phyloP scores from a whole-genome alignment of 2,329 filamentous ascomycete genomes.

The Beauveria pseudobassiana region DNA sequence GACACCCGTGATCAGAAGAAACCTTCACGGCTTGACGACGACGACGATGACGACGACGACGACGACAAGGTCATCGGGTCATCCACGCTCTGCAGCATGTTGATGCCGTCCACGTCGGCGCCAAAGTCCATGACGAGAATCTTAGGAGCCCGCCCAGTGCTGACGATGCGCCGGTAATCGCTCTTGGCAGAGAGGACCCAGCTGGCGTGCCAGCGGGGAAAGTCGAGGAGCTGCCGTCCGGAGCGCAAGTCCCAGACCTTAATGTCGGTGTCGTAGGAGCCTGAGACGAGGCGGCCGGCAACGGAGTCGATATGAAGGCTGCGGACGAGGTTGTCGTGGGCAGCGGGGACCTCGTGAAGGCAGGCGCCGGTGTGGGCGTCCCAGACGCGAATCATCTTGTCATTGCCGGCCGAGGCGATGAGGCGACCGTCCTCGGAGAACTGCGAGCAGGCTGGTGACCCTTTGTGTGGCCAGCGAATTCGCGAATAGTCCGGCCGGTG shows the following conservation, averaged over 20 bases:
- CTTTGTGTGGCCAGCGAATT: conserved; percentile 84
- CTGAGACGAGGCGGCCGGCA: conserved; percentile 80
- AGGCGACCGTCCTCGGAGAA: conserved; percentile 93
- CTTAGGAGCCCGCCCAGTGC: conserved; percentile 88
- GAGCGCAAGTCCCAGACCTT: conserved; percentile 87
- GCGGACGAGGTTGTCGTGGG: conserved; percentile 79
- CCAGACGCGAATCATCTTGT: conserved; percentile 93
- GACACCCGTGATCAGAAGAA: not conserved
- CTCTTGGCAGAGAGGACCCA: conserved; percentile 97
- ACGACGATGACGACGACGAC: not conserved
- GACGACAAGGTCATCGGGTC: too few relatives aligned
- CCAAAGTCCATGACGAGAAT: conserved; percentile 93
- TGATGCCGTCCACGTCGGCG: conserved; percentile 48
- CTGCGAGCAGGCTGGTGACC: conserved; percentile 91
- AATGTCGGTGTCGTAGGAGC: conserved; percentile 91
- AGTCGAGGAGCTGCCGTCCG: conserved; percentile 70
- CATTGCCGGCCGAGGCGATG: conserved; percentile 90
- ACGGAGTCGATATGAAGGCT: conserved; percentile 85
- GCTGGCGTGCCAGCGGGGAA: conserved; percentile 91
- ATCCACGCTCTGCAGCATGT: conserved; percentile 44
- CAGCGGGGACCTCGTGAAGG: conserved; percentile 69
- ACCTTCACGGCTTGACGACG: not conserved
- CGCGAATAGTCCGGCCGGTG: conserved; percentile 79
- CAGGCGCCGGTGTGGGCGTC: conserved; percentile 85
- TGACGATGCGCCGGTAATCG: conserved; percentile 90